Evolutionary conservation across 1,139 yeast species (phyloP).

Genomic region (Yamadazyma atlantica): DNA sequence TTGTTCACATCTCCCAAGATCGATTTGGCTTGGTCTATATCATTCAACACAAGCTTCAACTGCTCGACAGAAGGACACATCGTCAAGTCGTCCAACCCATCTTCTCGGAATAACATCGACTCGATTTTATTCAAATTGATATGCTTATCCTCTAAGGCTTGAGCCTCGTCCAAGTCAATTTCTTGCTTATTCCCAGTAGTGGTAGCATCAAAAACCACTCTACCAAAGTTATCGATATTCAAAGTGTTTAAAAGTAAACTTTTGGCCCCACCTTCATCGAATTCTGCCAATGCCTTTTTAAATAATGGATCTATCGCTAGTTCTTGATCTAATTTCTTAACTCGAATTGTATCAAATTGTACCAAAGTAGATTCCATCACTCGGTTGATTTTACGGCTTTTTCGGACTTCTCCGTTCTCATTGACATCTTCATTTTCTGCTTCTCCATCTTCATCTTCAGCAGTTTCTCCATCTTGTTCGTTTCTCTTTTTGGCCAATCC

Average conservation of each 20-base stretch:
- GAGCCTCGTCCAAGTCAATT: slow-evolving; percentile 13
- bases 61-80: slow-evolving; percentile 66
- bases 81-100: slow-evolving; percentile 38
- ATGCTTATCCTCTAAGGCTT: slow-evolving; percentile 14
- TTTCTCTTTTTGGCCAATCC: slow-evolving; percentile 52
- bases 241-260: slow-evolving; percentile 76
- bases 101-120: slow-evolving; percentile 24
- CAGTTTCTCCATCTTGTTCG: slow-evolving; percentile 15
- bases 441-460: slow-evolving; percentile 18
- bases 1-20: slow-evolving; percentile 50
- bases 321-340: slow-evolving; percentile 75
- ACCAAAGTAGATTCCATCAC: slow-evolving; percentile 46
- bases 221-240: slow-evolving; percentile 53
- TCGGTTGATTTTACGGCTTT: slow-evolving; percentile 36
- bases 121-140: slow-evolving; percentile 21
- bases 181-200: slow-evolving; percentile 21
- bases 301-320: slow-evolving; percentile 83
- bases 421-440: slow-evolving; percentile 15
- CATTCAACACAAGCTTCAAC: slow-evolving; percentile 56
- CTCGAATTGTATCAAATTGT: slow-evolving; percentile 58
- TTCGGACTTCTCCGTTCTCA: slow-evolving; percentile 19
- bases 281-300: slow-evolving; percentile 85
- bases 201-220: slow-evolving; percentile 64
- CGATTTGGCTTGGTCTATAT: slow-evolving; percentile 55
- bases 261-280: slow-evolving; percentile 95